A percentile compares a stretch with the other conserved stretches of the same genome.
Evolutionary conservation across 352 stramenopile genomes (phyloP).

Genomic region (Phytophthora colocasiae): DNA sequence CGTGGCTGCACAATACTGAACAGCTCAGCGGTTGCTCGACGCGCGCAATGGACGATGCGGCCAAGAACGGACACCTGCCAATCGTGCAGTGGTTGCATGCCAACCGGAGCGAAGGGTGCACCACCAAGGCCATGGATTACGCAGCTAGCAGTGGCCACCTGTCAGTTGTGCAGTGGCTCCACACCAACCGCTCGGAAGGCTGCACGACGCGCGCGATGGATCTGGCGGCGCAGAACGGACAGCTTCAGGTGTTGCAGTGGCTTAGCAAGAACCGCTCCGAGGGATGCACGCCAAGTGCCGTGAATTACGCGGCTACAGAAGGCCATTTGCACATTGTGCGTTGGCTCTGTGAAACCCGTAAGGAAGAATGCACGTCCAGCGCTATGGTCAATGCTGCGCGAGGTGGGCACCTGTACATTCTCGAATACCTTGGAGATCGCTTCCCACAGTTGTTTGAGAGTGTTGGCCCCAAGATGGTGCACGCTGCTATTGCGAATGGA

Average conservation of each 20-base stretch:
- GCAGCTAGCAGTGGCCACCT: slow-evolving; percentile 66
- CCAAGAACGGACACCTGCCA: slow-evolving; percentile 58
- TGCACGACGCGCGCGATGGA: slow-evolving; percentile 73
- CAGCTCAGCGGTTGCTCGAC: slow-evolving; percentile 60
- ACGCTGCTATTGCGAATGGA: slow-evolving; percentile 66
- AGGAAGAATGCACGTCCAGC: slow-evolving; percentile 54
- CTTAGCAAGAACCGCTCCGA: slow-evolving; percentile 69
- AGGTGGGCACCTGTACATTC: slow-evolving; percentile 61
- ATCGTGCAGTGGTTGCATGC: slow-evolving; percentile 71
- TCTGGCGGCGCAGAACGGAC: slow-evolving; percentile 64
- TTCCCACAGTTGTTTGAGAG: slow-evolving; percentile 62
- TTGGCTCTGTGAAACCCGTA: slow-evolving; percentile 62
- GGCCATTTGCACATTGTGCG: slow-evolving; percentile 65
- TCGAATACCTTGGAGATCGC: slow-evolving; percentile 56
- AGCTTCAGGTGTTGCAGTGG: slow-evolving; percentile 72
- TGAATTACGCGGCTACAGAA: slow-evolving; percentile 65
- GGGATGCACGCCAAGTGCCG: slow-evolving; percentile 69
- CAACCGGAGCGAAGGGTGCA: slow-evolving; percentile 66
- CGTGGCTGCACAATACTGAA: slow-evolving; percentile 55
- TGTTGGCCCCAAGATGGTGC: slow-evolving; percentile 66
- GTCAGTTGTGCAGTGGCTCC: slow-evolving; percentile 64
- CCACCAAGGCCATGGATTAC: slow-evolving; percentile 69
- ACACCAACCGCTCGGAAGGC: slow-evolving; percentile 48
- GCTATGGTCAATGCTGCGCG: slow-evolving; percentile 71
- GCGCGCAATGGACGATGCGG: slow-evolving; percentile 63